Evolutionary conservation across 257 asterid species (phyloP).

Genomic region (Apocynum venetum): DNA sequence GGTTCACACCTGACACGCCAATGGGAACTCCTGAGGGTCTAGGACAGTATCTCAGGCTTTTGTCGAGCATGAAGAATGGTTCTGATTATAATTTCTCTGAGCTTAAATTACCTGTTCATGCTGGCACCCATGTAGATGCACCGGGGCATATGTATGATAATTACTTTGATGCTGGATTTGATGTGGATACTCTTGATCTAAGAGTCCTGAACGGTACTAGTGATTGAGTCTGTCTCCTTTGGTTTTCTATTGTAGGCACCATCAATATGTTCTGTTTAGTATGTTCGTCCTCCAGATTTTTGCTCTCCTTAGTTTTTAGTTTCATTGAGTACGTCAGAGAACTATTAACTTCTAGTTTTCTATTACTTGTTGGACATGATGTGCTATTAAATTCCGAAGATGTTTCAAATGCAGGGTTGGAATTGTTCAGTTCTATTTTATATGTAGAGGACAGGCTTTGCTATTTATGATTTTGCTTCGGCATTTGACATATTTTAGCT

Average conservation of each 20-base stretch:
- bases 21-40: conserved; percentile 50
- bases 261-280: background rate
- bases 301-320: background rate
- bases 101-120: conserved; percentile 54
- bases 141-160: conserved; percentile 72
- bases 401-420: background rate
- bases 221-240: background rate
- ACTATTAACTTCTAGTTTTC: background rate
- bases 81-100: conserved; percentile 78
- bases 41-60: conserved; percentile 48
- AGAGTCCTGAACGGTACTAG: conserved; percentile 60
- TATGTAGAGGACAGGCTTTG: background rate
- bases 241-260: background rate
- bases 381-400: background rate
- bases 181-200: conserved; percentile 77
- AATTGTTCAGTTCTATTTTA: background rate
- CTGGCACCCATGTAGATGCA: conserved; percentile 93
- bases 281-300: background rate
- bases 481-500: background rate
- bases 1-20: conserved; percentile 51
- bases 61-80: conserved; percentile 73
- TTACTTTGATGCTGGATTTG: conserved; percentile 65
- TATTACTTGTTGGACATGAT: background rate
- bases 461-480: background rate
- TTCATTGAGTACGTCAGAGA: background rate